phyloP scores from a whole-genome alignment of 2,329 filamentous ascomycete species.

The Cryphonectria carpinicola region DNA sequence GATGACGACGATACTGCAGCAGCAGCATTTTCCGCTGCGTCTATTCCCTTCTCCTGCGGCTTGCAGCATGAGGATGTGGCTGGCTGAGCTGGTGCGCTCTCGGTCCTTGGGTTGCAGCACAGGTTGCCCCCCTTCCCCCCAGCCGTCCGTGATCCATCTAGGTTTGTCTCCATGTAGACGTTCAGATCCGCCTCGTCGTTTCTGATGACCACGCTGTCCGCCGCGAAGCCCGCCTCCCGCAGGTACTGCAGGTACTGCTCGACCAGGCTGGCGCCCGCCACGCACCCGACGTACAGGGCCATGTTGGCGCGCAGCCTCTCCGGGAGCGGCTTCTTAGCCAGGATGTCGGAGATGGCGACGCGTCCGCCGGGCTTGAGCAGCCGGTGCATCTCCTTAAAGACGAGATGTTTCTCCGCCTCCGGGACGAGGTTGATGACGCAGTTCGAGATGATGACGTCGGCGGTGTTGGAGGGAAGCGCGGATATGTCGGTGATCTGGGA shows the following conservation, averaged over 20 bases:
- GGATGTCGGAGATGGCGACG: conserved; percentile 63
- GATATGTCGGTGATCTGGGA: conserved; percentile 55
- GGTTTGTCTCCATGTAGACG: conserved; percentile 44
- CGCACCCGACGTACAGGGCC: conserved; percentile 62
- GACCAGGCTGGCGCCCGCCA: conserved; percentile 59
- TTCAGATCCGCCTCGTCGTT: conserved; percentile 53
- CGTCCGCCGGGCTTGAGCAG: conserved; percentile 61
- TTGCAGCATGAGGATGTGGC: conserved; percentile 7
- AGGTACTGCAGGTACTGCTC: conserved; percentile 57
- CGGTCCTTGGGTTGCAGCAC: conserved; percentile 31
- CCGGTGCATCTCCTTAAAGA: conserved; percentile 62
- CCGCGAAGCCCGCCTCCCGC: conserved; percentile 51
- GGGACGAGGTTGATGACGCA: conserved; percentile 66
- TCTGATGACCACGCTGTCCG: conserved; percentile 49
- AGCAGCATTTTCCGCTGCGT: conserved; percentile 7
- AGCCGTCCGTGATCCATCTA: conserved; percentile 32
- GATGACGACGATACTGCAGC: conserved; percentile 11
- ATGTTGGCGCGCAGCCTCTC: conserved; percentile 52
- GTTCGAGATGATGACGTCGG: conserved; percentile 65
- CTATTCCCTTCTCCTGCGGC: conserved; percentile 31
- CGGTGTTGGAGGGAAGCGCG: conserved; percentile 45
- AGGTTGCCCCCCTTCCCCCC: conserved; percentile 27
- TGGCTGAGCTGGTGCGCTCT: conserved; percentile 21
- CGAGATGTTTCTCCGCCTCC: conserved; percentile 52
- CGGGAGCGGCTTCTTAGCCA: conserved; percentile 54